Base-by-base conservation (phyloP, 2,329 filamentous ascomycete species). In the Aspergillus sp. region DNA sequence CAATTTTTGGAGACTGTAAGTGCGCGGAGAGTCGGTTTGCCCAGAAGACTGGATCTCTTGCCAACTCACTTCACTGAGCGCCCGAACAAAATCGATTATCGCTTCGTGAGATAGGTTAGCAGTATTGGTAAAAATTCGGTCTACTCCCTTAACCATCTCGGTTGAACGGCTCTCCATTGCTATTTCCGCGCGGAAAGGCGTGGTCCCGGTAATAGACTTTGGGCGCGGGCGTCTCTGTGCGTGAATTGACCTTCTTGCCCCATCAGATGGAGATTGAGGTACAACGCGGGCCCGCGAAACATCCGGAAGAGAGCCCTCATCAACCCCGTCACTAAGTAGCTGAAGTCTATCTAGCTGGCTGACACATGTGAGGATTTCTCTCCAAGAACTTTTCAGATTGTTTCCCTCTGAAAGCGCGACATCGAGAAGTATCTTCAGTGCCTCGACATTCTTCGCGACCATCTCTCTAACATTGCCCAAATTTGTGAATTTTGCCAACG, bases 41-140 rank as follows among this genome's bases (percentile, higher is more conserved):
- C 95, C 95, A 0, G 95, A 98, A 3, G 95, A 96, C 71, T 96
- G 93, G 69, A 99, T 99, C 74, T 99, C 95, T 69, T 98, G 93
- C 95, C 95, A 98, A 74, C 93, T 98, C 63, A 99, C 93, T 71
- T 97, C 92, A 7, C 91, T 96, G 57, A 99, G 78, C 0, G 95
- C 93, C 55, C 88, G 87, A 50, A 96, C 93, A 72, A 99, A 99
- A 72, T 96, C 89, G 1, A 98, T 90, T 68, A 99, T 99, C 3
- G 93, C 93, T 64, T 97, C 92, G 58, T 93, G 93, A 4, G 90
- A 93, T 2, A 99, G 82, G 66, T 96, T 93, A 8, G 93, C 93
- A 0, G 95, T 98, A 70, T 96, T 96, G 48, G 92, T 96, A 71
- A 99, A 99, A 67, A 99, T 98, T 39, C 91, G 85, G 74, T 99